These are phyloP conservation scores for Caulochytrium protostelioides DNA, from an alignment of 371 early-diverging fungal genomes.

Conservation along the genomic window DNA sequence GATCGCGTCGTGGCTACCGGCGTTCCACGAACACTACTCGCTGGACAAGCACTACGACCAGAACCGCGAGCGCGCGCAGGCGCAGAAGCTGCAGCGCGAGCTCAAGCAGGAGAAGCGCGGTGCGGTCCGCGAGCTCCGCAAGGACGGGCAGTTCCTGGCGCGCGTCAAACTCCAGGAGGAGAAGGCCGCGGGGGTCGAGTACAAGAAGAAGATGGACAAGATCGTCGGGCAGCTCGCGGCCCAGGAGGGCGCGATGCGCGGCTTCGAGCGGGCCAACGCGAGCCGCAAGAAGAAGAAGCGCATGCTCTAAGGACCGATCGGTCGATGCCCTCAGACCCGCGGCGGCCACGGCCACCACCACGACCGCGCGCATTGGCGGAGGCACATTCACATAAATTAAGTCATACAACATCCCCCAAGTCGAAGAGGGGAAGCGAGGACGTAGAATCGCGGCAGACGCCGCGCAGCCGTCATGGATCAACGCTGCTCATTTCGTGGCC, in stretches of 20 bases:
- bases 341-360: no score
- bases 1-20: constrained; percentile 69
- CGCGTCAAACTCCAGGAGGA: constrained; percentile 40
- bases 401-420: no score
- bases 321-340: no score
- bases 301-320: no score
- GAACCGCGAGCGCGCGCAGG: constrained; percentile 46
- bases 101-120: constrained; percentile 78
- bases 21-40: constrained; percentile 35
- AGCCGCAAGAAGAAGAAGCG: constrained; percentile 11
- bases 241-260: constrained; percentile 27
- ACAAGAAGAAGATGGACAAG: constrained; percentile 65
- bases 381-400: no score
- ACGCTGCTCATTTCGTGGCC: no score
- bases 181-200: constrained; percentile 54
- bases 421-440: no score
- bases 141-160: constrained; percentile 74
- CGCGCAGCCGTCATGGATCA: no score
- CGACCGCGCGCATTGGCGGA: no score
- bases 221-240: constrained; percentile 41
- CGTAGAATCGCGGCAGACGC: no score
- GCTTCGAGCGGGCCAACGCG: constrained; percentile 15
- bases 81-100: constrained; percentile 49
- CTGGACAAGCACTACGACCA: constrained; percentile 64
- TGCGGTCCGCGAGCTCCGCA: constrained; percentile 76